These are phyloP conservation scores for Aureobasidium sp. DNA, from an alignment of 2,329 filamentous ascomycete species.

Conservation along the genomic window DNA sequence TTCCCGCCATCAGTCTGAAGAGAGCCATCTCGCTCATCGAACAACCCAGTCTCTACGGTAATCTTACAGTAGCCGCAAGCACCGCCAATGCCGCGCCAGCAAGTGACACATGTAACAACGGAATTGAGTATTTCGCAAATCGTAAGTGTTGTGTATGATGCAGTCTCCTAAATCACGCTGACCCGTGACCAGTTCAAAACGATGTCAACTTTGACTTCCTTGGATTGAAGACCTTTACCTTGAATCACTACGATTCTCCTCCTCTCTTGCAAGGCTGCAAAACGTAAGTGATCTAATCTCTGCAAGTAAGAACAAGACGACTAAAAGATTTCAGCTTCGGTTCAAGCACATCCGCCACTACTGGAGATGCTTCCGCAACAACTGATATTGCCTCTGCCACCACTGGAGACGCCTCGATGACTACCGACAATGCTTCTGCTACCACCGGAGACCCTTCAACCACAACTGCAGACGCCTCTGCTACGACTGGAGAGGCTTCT, in stretches of 20 bases:
- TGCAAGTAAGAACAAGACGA: not conserved
- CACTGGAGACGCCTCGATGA: not conserved
- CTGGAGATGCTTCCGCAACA: not conserved
- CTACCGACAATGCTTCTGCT: not conserved
- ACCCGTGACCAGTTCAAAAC: not conserved
- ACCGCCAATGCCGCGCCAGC: not conserved
- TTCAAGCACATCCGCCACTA: not conserved
- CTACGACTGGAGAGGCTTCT: not conserved
- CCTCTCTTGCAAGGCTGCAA: constrained; percentile 3
- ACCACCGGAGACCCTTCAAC: not conserved
- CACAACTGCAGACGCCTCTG: not conserved
- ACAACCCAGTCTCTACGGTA: constrained; percentile 6
- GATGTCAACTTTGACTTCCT: constrained; percentile 11
- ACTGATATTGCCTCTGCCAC: not conserved
- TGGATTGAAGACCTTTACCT: not conserved
- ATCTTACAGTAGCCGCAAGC: not conserved
- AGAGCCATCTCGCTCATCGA: constrained; percentile 1
- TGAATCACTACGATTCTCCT: constrained; percentile 8
- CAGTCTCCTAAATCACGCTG: not conserved
- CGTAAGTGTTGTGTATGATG: not conserved
- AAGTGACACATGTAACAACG: constrained; percentile 11
- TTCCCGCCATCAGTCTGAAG: constrained; percentile 1
- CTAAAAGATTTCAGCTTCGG: not conserved
- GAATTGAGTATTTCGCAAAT: constrained; percentile 7
- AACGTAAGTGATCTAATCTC: not conserved